Percentiles rank a stretch among this genome's conserved stretches.
These are phyloP conservation scores for Termitomyces eurrhizus DNA, from an alignment of 768 basidiomycete species.

Conservation along the genomic window DNA sequence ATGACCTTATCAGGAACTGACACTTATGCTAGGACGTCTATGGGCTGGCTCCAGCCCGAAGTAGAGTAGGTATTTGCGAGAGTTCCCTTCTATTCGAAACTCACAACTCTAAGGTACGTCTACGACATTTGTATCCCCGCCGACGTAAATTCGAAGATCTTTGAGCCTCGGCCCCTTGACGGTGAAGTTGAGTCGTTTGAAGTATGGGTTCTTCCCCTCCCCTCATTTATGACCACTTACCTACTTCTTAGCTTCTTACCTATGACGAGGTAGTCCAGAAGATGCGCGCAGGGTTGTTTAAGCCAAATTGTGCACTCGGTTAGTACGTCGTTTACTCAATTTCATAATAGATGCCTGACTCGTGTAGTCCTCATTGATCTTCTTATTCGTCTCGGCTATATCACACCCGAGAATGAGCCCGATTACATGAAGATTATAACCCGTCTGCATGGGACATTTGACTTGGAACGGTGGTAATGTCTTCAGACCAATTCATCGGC, in stretches of 20 bases:
- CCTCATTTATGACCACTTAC: background rate
- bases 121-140: slow-evolving; percentile 78
- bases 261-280: slow-evolving; percentile 57
- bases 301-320: slow-evolving; percentile 90
- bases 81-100: background rate
- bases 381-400: slow-evolving; percentile 77
- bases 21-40: slow-evolving; percentile 38
- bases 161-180: slow-evolving; percentile 73
- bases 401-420: slow-evolving; percentile 87
- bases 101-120: slow-evolving; percentile 51
- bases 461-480: slow-evolving; percentile 51
- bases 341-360: background rate
- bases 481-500: background rate
- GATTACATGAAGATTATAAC: slow-evolving; percentile 75
- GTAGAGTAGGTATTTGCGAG: slow-evolving; percentile 54
- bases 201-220: slow-evolving; percentile 33
- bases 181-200: slow-evolving; percentile 95
- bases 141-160: slow-evolving; percentile 38
- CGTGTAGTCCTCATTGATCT: slow-evolving; percentile 84
- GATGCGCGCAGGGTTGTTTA: slow-evolving; percentile 75
- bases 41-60: slow-evolving; percentile 86
- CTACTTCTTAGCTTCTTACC: slow-evolving; percentile 55
- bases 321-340: slow-evolving; percentile 19
- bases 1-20: slow-evolving; percentile 3
- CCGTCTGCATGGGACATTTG: slow-evolving; percentile 68